Evolutionary conservation across 805 yeast genomes (phyloP), one percentile per base, ranked within the genome.

Genomic region (Tetrapisispora fleetii): DNA sequence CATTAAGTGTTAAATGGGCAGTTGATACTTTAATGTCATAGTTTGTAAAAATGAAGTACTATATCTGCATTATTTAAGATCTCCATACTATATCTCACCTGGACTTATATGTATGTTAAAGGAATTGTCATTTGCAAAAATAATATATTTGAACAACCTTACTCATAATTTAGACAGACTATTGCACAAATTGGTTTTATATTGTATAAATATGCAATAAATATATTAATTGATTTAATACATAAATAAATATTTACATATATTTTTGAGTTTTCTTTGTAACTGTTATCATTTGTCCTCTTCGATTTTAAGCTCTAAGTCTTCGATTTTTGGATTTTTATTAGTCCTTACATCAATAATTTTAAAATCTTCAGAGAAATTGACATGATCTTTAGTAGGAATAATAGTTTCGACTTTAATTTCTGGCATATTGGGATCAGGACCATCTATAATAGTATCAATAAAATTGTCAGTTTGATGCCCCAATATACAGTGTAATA

Each of bases 1-100:
- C 95, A 13, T 70, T 91, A 56, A 85, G 91, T 61, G 95, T 91
- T 10, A 88, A 83, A 50, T 83, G 95, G 84, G 96, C 96, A 0
- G 98, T 93, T 18, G 80, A 82, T 52, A 80, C 84, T 73, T 72
- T 91, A 55, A 81, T 88, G 81, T 72, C 80, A 32, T 84, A 64
- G 64, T 5, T 10, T n/a, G n/a, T 19, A 22, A 38, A 38, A 38
- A 8, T 2, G 3, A 22, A 14, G 11, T 2, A 18, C 27, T 17
- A 48, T n/a, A 24, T 24, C 8, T 24, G 28, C 28, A 24, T 24
- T 24, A 6, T 24, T 24, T 24, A 24, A 24, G 28, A 24, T 8
- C 8, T 24, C 8, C 28, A 24, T 24, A 6, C 4, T 24, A 24
- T 24, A 24, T 8, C 28, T 24, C 28, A 24, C 8, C 28, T 8